Evolutionary conservation across 2,329 filamentous ascomycete species (phyloP).

Genomic region (Xylaria sp.): DNA sequence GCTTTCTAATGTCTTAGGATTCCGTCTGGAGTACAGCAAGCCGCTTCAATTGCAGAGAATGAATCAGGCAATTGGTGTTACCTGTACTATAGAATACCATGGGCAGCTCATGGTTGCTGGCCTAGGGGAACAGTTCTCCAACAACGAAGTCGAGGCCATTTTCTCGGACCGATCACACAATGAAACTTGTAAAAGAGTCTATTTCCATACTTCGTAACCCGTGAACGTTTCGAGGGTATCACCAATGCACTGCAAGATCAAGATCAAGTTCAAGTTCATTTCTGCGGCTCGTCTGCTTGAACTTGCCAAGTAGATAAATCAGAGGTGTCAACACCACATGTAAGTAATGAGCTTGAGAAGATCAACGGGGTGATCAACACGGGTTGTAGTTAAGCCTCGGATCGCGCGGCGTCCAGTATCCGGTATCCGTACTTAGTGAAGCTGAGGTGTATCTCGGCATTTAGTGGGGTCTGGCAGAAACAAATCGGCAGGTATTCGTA

Average conservation of each 20-base stretch:
- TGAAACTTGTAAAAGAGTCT: not conserved
- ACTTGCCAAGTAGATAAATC: too few species aligned
- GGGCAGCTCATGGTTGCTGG: constrained; percentile 1
- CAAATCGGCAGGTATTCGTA: too few species aligned
- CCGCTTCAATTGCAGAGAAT: constrained; percentile 16
- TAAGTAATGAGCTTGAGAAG: too few species aligned
- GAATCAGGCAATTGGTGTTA: constrained; percentile 27
- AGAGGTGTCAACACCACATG: too few species aligned
- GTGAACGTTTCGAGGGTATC: not conserved
- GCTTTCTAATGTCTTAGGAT: constrained; percentile 6
- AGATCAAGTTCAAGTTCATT: too few species aligned
- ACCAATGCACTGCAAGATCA: not conserved
- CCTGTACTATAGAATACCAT: constrained; percentile 24
- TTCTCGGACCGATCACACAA: not conserved
- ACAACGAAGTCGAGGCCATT: not conserved
- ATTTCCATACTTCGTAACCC: not conserved
- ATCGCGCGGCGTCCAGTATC: not conserved
- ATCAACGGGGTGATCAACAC: too few species aligned
- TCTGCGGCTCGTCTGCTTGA: too few species aligned
- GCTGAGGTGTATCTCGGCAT: constrained; percentile 11
- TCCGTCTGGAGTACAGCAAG: constrained; percentile 11
- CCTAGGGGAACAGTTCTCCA: not conserved
- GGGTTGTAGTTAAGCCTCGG: not conserved
- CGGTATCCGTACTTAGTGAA: not conserved
- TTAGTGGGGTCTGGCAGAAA: not conserved